Evolutionary conservation across 108 stramenopile species (phyloP), one percentile per base, ranked within the genome.

Genomic region (Nannochloropsis salina): DNA sequence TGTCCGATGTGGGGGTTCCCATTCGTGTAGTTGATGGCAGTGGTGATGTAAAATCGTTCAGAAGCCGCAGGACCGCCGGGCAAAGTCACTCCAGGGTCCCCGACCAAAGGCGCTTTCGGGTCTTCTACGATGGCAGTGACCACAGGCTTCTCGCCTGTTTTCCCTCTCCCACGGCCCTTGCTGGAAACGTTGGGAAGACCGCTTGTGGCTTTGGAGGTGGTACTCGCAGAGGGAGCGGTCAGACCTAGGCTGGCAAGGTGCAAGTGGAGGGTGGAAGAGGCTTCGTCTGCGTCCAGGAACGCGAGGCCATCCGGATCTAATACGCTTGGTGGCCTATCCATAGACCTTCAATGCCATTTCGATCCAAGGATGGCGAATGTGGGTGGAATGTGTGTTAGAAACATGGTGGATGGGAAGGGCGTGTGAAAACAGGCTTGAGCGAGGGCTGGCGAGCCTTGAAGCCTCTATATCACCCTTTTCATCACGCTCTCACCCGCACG

Each of bases 1-100:
- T 99, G 97, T 9, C 99, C 99, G 93, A 98, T 98, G 91, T 99
- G 97, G 44, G 96, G 97, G 22, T 86, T 96, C 92, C 45, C 98
- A 87, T 99, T 99, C 88, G 97, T 96, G 94, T 99, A 99, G 91
- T 98, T 98, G 92, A 99, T 99, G 79, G 99, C 97, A n/a, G 99
- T 99, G 44, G 98, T 99, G 74, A 98, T 86, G 92, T 97, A 98
- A 88, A 94, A 98, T 22, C 81, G 47, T 42, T 85, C 88, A 42
- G 80, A 42, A 20, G 42, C 42, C 21, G 82, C 87, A 4, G 31
- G 41, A 5, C 44, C 11, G 42, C 44, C 87, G 20, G 81, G 41
- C 81, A 82, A 82, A n/a, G 61, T 74, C 61, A 74, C 61, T 15
- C 61, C 61, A n/a, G 61, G 61, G 20, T 74, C 61, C 20, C 61